phyloP scores from a whole-genome alignment of 306 rosid genomes.

The Betula pendula region DNA sequence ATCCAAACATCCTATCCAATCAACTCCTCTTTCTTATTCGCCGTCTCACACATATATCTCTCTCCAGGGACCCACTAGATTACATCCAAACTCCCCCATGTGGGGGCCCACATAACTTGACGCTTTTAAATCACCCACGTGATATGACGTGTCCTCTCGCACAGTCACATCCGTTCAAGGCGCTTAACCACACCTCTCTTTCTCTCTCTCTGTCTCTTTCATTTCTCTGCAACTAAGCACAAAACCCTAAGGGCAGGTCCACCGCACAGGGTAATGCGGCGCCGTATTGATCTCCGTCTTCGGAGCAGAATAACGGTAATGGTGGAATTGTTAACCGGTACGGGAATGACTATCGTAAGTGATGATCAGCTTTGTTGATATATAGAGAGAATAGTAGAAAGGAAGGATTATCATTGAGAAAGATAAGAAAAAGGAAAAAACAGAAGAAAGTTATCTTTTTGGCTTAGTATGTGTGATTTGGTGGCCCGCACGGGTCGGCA shows the following conservation, averaged over 20 bases:
- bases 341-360: not conserved
- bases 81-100: not conserved
- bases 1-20: not conserved
- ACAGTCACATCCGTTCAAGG: not conserved
- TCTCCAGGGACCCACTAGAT: not conserved
- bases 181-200: not conserved
- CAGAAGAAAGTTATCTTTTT: not conserved
- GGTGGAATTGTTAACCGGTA: not conserved
- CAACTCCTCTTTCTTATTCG: not conserved
- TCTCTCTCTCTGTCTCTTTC: not conserved
- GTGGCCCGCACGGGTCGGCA: constrained; percentile 18
- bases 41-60: not conserved
- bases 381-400: not conserved
- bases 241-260: not conserved
- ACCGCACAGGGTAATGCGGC: not conserved
- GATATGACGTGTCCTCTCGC: not conserved
- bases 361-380: not conserved
- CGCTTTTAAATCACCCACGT: not conserved
- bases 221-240: not conserved
- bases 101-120: not conserved
- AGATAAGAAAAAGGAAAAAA: not conserved
- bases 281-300: not conserved
- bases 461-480: constrained; percentile 8
- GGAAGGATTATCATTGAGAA: not conserved
- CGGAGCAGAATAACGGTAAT: not conserved